These are phyloP conservation scores for Phoma herbarum DNA, from an alignment of 2,329 filamentous ascomycete genomes.

Conservation along the genomic window DNA sequence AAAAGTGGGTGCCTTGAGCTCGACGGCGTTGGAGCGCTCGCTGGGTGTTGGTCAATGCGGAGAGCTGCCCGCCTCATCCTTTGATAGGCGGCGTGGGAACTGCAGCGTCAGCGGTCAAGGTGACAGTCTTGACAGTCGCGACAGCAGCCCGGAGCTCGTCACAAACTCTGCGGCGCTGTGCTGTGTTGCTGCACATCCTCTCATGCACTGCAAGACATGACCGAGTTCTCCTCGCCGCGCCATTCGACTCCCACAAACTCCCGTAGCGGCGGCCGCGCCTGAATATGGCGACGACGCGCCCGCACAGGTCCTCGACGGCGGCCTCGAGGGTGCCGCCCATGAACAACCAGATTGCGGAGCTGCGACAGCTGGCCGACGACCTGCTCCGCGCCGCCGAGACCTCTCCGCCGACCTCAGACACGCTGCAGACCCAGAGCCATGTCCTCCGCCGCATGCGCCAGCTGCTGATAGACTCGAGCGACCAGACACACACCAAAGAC, in stretches of 20 bases:
- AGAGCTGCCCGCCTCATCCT: neutral
- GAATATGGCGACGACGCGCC: constrained; percentile 49
- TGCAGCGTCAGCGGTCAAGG: neutral
- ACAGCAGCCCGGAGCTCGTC: neutral
- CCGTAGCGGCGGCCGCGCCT: constrained; percentile 41
- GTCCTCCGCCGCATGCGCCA: constrained; percentile 73
- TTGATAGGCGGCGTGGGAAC: neutral
- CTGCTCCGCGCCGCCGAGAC: constrained; percentile 45
- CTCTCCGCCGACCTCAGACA: constrained; percentile 38
- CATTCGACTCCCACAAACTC: constrained; percentile 31
- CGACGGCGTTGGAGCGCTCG: constrained; percentile 21
- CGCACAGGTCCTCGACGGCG: constrained; percentile 50
- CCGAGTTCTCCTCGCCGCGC: constrained; percentile 31
- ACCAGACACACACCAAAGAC: constrained; percentile 69
- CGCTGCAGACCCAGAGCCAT: constrained; percentile 55
- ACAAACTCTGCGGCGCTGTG: neutral
- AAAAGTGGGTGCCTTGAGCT: constrained; percentile 29
- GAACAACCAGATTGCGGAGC: constrained; percentile 59
- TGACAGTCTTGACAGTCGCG: neutral
- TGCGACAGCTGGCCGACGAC: constrained; percentile 49
- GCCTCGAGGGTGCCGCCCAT: constrained; percentile 57
- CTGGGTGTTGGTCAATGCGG: neutral
- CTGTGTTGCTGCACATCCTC: neutral
- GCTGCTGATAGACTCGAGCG: constrained; percentile 63
- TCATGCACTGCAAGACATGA: constrained; percentile 29